These are phyloP conservation scores for Aspergillus ochraceus DNA, from an alignment of 2,329 filamentous ascomycete genomes.

Conservation along the genomic window DNA sequence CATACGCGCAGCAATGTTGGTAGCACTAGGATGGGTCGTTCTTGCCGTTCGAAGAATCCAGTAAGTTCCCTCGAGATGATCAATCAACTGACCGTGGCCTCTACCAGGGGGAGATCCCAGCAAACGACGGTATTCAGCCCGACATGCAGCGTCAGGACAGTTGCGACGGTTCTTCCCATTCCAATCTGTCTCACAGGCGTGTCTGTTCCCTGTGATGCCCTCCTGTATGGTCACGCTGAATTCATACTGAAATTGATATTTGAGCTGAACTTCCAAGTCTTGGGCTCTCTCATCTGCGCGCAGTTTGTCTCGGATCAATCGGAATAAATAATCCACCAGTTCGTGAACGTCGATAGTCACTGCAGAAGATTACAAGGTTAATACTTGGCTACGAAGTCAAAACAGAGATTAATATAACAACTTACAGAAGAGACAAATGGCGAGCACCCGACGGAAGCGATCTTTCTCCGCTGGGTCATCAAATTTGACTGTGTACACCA, in stretches of 20 bases:
- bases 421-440: slow-evolving; percentile 32
- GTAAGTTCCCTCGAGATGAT: slow-evolving; percentile 25
- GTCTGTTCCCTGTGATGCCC: slow-evolving; percentile 19
- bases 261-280: slow-evolving; percentile 22
- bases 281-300: slow-evolving; percentile 10
- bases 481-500: slow-evolving; percentile 24
- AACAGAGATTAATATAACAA: not conserved
- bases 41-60: slow-evolving; percentile 35
- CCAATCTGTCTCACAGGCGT: slow-evolving; percentile 38
- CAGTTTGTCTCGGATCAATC: slow-evolving; percentile 35
- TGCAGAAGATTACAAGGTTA: slow-evolving; percentile 5
- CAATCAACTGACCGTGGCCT: slow-evolving; percentile 19
- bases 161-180: slow-evolving; percentile 23
- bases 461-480: slow-evolving; percentile 29
- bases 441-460: slow-evolving; percentile 35
- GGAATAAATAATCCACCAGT: slow-evolving; percentile 34
- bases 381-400: not conserved
- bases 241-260: slow-evolving; percentile 27
- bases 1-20: slow-evolving; percentile 22
- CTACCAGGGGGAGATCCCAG: slow-evolving; percentile 18
- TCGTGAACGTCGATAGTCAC: slow-evolving; percentile 26
- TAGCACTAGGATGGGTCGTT: slow-evolving; percentile 30
- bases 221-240: slow-evolving; percentile 18
- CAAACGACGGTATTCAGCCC: slow-evolving; percentile 20
- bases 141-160: slow-evolving; percentile 28